Evolutionary conservation across 768 basidiomycete genomes (phyloP).

Genomic region (Cystofilobasidium ferigula): DNA sequence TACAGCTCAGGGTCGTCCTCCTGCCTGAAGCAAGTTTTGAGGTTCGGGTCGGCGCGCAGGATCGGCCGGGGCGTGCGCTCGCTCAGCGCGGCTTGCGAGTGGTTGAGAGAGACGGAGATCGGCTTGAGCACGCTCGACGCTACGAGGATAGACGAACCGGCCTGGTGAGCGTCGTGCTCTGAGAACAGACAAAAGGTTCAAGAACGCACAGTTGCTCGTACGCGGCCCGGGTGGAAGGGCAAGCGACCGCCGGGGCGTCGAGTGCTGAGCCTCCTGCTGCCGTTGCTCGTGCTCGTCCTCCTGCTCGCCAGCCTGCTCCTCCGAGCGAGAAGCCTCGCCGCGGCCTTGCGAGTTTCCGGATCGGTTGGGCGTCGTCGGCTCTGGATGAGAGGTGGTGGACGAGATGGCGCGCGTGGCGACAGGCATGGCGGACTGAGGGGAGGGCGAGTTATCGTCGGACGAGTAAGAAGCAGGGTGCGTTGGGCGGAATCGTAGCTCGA

Average conservation of each 20-base stretch:
- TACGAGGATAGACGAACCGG: no score
- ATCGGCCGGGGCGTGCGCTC: background rate
- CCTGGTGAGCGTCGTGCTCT: background rate
- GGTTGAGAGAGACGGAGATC: background rate
- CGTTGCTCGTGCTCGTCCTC: background rate
- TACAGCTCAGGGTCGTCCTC: background rate
- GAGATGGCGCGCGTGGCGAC: no score
- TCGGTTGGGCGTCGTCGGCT: no score
- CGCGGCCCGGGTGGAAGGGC: background rate
- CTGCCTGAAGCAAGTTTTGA: background rate
- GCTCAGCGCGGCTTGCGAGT: background rate
- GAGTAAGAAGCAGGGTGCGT: no score
- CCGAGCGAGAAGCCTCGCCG: no score
- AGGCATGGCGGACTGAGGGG: no score
- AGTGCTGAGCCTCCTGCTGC: background rate
- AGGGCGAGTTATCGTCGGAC: no score
- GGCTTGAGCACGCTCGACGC: background rate
- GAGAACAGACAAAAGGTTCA: background rate
- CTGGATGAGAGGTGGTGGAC: no score
- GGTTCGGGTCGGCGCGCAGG: background rate
- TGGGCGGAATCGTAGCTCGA: no score
- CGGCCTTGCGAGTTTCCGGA: no score
- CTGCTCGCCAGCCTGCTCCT: background rate
- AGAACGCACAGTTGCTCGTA: background rate
- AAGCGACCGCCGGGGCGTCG: background rate